Conservation (phyloP, 176 grass and related monocot species). For the Hordeum vulgare region DNA sequence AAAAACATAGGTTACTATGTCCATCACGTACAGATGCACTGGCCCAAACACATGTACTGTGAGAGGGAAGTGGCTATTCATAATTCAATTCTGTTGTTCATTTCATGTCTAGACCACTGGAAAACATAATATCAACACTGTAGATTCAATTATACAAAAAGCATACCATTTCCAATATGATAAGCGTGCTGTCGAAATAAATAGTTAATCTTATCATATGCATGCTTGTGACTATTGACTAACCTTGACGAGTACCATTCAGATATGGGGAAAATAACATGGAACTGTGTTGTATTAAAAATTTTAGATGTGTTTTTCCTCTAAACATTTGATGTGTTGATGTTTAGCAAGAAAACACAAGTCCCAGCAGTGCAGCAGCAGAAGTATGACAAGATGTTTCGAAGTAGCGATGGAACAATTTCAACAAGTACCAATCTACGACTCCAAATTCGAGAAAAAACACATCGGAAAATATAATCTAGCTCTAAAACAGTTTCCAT, state of each 20-base stretch:
- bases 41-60: background rate
- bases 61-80: background rate
- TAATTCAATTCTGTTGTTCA: background rate
- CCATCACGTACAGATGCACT: background rate
- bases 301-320: background rate
- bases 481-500: background rate
- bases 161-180: background rate
- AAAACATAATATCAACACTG: background rate
- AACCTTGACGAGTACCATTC: background rate
- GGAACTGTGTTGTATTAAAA: background rate
- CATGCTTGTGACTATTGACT: background rate
- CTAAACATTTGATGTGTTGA: background rate
- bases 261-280: background rate
- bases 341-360: background rate
- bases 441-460: background rate
- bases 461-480: background rate
- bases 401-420: background rate
- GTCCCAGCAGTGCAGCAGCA: background rate
- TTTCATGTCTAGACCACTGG: background rate
- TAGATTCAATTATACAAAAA: background rate
- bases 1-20: background rate
- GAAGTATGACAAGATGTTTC: background rate
- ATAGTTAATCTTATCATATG: background rate
- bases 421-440: background rate
- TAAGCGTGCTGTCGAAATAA: background rate